Base-by-base conservation (phyloP, 2,329 filamentous ascomycete species). In the Macrophomina phaseolina region DNA sequence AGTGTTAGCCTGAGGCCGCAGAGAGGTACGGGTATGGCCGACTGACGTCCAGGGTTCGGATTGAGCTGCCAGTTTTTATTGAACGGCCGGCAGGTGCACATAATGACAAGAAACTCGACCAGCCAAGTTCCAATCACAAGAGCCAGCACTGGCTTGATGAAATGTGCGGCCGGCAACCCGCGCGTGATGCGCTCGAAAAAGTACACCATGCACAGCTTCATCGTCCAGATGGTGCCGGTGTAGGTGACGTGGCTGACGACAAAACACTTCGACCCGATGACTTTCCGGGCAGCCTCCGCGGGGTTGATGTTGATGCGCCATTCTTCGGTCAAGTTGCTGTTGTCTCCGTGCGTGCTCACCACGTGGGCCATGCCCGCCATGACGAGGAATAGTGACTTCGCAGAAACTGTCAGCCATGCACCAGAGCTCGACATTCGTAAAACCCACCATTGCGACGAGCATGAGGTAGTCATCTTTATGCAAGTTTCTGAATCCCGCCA, bases 11-110 rank as follows among this genome's bases (percentile, higher is more conserved):
- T 48, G 14, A 7, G 4, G 12, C 23, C 23, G 23, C 23, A 23
- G 23, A 23, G 23, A 23, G 23, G 23, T 23, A 23, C 23, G 23
- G 23, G 23, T 23, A 23, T 18, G 45, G 45, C 14, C 7, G 9
- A 53, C 51, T 53, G 7, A 53, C 51, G 51, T n/a, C 51, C 51
- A 7, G 51, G 51, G 11, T 36, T 53, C 5, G 51, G 51, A 4
- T 53, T 30, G 12, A 53, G 51, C 30, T 53, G 51, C 51, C 51
- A 53, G 16, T 53, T 53, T 11, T 30, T 11, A 12, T 53, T 34
- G 51, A 53, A 53, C 51, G 51, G 51, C 4, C 51, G 51, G 51
- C 51, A 53, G 9, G 51, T 53, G 30, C 51, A 53, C 51, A 53
- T 53, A 23, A 53, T 53, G 30, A 53, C 51, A 16, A 53, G 51